A percentile compares a stretch with the other conserved stretches of the same genome.
Evolutionary conservation across 305 asterid species (phyloP).

Genomic region (Andrographis paniculata): DNA sequence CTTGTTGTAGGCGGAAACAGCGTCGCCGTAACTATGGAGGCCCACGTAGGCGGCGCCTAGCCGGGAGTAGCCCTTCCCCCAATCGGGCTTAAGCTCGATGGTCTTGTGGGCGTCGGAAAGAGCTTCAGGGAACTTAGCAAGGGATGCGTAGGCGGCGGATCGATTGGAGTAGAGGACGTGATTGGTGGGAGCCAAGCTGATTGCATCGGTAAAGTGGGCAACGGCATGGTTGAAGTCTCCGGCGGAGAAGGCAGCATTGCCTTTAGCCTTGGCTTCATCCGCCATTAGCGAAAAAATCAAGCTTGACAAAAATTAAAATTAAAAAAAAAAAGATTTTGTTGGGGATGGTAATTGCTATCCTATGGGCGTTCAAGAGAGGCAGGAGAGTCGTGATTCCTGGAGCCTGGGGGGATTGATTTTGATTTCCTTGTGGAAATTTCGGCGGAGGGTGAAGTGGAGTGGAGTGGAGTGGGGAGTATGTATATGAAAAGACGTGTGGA

Average conservation of each 20-base stretch:
- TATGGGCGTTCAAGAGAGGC: too few species aligned
- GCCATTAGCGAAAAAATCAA: too few species aligned
- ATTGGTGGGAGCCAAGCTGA: conserved; percentile 50
- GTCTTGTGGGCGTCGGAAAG: conserved; percentile 69
- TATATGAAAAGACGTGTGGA: too few species aligned
- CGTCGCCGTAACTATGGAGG: conserved; percentile 42
- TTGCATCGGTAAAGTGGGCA: conserved; percentile 64
- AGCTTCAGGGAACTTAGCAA: conserved; percentile 52
- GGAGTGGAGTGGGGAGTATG: too few species aligned
- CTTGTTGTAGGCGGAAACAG: conserved; percentile 49
- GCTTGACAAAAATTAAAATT: too few species aligned
- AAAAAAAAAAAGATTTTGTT: too few species aligned
- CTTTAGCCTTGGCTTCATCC: conserved; percentile 87
- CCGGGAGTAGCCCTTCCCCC: conserved; percentile 86
- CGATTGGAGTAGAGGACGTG: conserved; percentile 88
- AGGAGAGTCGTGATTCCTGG: too few species aligned
- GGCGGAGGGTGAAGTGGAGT: too few species aligned
- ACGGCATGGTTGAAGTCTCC: conserved; percentile 55
- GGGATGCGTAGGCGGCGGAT: conserved; percentile 82
- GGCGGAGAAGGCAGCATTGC: conserved; percentile 84
- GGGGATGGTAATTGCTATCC: too few species aligned
- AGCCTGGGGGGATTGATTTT: too few species aligned
- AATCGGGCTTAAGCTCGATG: conserved; percentile 71
- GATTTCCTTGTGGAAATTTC: too few species aligned
- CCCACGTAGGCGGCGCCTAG: conserved; percentile 80